These are phyloP conservation scores for Metschnikowia borealis DNA, from an alignment of 805 yeast species.

Conservation along the genomic window DNA sequence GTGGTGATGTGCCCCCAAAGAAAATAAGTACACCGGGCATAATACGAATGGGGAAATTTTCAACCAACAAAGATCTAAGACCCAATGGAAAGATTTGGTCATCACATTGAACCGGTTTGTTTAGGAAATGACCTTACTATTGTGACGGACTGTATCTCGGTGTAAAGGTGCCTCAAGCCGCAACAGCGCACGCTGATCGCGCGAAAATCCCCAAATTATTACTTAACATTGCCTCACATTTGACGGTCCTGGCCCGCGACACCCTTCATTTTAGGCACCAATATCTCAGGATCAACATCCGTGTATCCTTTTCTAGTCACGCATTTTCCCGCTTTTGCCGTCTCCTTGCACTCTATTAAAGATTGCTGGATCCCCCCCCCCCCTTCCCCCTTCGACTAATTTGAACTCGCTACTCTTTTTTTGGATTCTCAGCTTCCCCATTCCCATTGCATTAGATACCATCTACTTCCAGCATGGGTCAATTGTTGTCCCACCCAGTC, in stretches of 20 bases:
- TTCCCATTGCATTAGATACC: neutral
- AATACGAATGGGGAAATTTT: no score
- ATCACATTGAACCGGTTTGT: no score
- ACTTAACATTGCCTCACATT: slow-evolving; percentile 1
- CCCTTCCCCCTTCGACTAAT: neutral
- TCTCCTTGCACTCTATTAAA: neutral
- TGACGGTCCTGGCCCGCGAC: slow-evolving; percentile 2
- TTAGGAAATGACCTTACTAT: neutral
- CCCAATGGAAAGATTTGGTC: neutral
- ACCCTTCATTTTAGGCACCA: neutral
- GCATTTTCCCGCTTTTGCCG: neutral
- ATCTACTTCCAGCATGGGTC: slow-evolving; percentile 51
- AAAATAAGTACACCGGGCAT: no score
- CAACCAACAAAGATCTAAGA: neutral
- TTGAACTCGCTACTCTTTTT: neutral
- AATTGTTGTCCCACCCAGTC: slow-evolving; percentile 67
- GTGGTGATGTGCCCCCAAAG: neutral
- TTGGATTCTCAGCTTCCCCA: neutral
- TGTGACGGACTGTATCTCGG: neutral
- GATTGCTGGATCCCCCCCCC: neutral
- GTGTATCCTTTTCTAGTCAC: neutral
- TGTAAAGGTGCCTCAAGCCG: neutral
- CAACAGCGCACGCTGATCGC: slow-evolving; percentile 1
- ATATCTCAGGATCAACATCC: neutral
- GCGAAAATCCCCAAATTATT: slow-evolving; percentile 1